Percentiles rank a stretch among this genome's conserved stretches.
phyloP scores from a whole-genome alignment of 176 grass and related monocot species.

The Sorghum bicolor region DNA sequence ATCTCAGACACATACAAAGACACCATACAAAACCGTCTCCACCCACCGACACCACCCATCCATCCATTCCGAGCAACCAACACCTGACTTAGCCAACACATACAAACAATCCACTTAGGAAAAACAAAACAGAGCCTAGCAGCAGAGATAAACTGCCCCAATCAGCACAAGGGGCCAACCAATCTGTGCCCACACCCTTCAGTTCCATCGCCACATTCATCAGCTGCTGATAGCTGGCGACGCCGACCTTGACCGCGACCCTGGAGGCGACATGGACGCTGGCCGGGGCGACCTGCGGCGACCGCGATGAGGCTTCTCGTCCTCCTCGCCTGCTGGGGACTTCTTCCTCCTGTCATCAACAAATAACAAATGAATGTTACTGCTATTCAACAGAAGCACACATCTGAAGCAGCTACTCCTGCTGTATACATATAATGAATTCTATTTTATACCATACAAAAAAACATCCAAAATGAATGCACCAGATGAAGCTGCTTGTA shows the following conservation, averaged over 20 bases:
- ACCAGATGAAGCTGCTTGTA: neutral
- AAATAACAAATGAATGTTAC: neutral
- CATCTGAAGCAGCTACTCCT: neutral
- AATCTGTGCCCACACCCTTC: neutral
- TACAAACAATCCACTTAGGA: neutral
- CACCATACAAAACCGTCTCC: neutral
- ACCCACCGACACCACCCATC: neutral
- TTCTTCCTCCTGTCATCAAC: neutral
- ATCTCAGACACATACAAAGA: neutral
- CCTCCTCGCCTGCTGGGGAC: neutral
- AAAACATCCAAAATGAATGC: neutral
- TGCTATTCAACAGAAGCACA: neutral
- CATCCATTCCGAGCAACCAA: neutral
- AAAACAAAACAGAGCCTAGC: neutral
- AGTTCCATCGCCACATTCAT: neutral
- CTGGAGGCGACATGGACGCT: slow-evolving; percentile 29
- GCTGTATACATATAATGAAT: neutral
- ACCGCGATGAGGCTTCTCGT: neutral
- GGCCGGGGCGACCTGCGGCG: neutral
- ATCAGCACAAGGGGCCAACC: neutral
- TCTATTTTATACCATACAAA: neutral
- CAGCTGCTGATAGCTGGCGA: slow-evolving; percentile 18
- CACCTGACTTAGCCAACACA: neutral
- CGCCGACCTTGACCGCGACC: slow-evolving; percentile 43
- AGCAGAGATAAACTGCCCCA: neutral